Conservation (phyloP, 1,284 basidiomycete genomes). For the Cryptococcus jaspeensis region DNA sequence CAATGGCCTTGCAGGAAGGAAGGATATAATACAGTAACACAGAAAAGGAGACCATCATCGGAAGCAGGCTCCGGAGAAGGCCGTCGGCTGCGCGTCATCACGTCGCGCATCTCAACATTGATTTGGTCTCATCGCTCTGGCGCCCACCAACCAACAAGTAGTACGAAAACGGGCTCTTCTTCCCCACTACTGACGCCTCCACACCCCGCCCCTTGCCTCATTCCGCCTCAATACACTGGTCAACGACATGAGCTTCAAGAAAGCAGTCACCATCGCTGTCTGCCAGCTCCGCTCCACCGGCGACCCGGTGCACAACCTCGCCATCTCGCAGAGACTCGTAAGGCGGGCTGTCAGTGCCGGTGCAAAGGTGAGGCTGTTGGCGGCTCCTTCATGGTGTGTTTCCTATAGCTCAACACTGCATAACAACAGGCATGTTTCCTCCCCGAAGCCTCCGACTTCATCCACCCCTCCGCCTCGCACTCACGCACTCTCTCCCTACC, state of each 20-base stretch:
- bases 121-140: no score
- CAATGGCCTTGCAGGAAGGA: no score
- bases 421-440: slow-evolving; percentile 48
- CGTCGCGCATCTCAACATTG: no score
- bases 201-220: not conserved
- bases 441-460: slow-evolving; percentile 57
- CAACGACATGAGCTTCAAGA: not conserved
- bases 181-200: not conserved
- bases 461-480: slow-evolving; percentile 47
- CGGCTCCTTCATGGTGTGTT: no score
- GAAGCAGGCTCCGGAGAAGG: no score
- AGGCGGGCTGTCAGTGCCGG: slow-evolving; percentile 48
- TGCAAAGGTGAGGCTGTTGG: slow-evolving; percentile 40
- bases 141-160: no score
- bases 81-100: no score
- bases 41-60: no score
- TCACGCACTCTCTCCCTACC: slow-evolving; percentile 37
- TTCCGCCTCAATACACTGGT: not conserved
- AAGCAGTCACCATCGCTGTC: slow-evolving; percentile 24
- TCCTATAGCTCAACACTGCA: no score
- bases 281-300: slow-evolving; percentile 41
- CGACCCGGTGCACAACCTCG: slow-evolving; percentile 46
- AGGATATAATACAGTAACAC: no score
- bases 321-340: slow-evolving; percentile 47
- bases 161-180: no score